phyloP scores from a whole-genome alignment of 1,139 yeast genomes.

The Geotrichum australiense region DNA sequence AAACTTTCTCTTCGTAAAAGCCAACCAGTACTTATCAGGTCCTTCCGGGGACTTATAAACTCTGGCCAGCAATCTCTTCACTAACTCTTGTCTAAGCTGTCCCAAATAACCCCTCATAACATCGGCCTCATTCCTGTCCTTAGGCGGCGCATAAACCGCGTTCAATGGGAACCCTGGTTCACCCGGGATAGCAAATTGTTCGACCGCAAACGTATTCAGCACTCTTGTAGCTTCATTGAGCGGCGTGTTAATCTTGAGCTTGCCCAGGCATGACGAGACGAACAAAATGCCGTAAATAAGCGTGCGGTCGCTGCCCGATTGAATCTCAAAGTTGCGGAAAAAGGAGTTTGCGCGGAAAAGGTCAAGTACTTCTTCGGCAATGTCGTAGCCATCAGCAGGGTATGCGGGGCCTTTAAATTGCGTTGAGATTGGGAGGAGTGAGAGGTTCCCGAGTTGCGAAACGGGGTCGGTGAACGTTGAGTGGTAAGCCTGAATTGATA shows the following conservation, averaged over 20 bases:
- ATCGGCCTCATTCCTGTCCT: slow-evolving; percentile 68
- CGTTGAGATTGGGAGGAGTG: slow-evolving; percentile 75
- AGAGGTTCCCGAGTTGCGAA: slow-evolving; percentile 63
- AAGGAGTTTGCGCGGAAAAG: slow-evolving; percentile 92
- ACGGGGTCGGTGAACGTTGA: too few species aligned
- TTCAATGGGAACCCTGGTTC: slow-evolving; percentile 91
- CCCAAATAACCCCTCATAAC: slow-evolving; percentile 71
- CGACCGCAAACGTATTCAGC: slow-evolving; percentile 78
- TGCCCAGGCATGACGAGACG: slow-evolving; percentile 74
- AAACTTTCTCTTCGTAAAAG: slow-evolving; percentile 88
- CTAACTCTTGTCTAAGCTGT: slow-evolving; percentile 93
- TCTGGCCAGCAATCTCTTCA: slow-evolving; percentile 67
- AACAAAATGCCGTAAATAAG: slow-evolving; percentile 91
- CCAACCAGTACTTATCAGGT: slow-evolving; percentile 74
- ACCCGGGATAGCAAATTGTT: slow-evolving; percentile 88
- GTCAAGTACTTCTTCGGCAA: slow-evolving; percentile 84
- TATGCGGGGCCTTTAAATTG: slow-evolving; percentile 87
- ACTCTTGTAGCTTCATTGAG: slow-evolving; percentile 61
- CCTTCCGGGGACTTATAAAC: slow-evolving; percentile 53
- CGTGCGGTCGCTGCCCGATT: slow-evolving; percentile 92
- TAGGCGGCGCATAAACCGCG: slow-evolving; percentile 71
- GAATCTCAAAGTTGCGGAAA: slow-evolving; percentile 93
- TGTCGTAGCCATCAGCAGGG: slow-evolving; percentile 80
- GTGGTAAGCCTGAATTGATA: slow-evolving; percentile 57
- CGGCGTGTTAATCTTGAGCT: slow-evolving; percentile 38